Evolutionary conservation across 1,284 basidiomycete genomes (phyloP).

Genomic region (Ganoderma multipileum): DNA sequence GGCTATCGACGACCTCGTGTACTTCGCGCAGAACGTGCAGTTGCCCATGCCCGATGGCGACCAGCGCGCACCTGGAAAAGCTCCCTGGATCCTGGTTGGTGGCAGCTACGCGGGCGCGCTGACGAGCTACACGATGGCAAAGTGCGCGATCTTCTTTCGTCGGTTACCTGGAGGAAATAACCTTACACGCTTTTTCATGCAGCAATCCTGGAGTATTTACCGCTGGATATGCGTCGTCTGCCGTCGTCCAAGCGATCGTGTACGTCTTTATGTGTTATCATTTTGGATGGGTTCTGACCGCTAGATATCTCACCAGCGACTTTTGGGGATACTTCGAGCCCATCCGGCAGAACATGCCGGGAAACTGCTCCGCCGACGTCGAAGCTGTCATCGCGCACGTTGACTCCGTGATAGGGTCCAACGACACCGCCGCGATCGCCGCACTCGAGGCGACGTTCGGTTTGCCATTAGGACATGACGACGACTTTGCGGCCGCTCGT

Average conservation of each 20-base stretch:
- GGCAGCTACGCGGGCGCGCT: conserved; percentile 76
- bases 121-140: conserved; percentile 74
- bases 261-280: conserved; percentile 38
- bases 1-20: conserved; percentile 72
- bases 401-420: conserved; percentile 57
- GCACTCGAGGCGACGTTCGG: conserved; percentile 63
- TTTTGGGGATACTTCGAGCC: conserved; percentile 78
- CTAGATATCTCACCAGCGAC: conserved; percentile 45
- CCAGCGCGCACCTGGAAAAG: conserved; percentile 58
- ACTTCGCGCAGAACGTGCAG: conserved; percentile 71
- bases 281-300: neutral
- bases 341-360: conserved; percentile 68
- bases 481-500: conserved; percentile 70
- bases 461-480: conserved; percentile 61
- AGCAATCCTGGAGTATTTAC: conserved; percentile 69
- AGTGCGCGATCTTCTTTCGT: conserved; percentile 48
- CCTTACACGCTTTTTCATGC: neutral
- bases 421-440: conserved; percentile 52
- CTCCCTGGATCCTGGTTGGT: conserved; percentile 75
- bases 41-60: conserved; percentile 73
- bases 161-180: neutral
- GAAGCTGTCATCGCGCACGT: conserved; percentile 65
- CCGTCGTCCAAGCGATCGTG: conserved; percentile 72
- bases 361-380: conserved; percentile 75
- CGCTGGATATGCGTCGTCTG: conserved; percentile 76